These are phyloP conservation scores for Oryza rufipogon DNA, from an alignment of 176 grass and related monocot species.

Conservation along the genomic window DNA sequence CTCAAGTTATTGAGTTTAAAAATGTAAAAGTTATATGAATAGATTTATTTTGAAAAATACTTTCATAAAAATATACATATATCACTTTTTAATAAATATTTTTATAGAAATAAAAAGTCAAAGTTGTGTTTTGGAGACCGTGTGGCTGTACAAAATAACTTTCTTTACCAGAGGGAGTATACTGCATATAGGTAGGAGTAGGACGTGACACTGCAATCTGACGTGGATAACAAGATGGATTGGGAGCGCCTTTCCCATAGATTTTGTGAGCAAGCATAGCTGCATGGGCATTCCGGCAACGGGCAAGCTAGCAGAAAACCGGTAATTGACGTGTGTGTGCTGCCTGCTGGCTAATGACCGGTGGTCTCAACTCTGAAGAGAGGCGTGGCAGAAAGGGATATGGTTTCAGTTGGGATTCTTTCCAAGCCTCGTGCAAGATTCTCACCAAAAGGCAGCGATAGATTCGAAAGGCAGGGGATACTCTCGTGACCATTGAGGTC, in stretches of 20 bases:
- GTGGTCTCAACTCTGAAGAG: not conserved
- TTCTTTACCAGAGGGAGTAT: no score
- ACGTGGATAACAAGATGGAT: constrained; percentile 35
- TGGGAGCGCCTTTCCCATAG: constrained; percentile 3
- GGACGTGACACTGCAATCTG: constrained; percentile 39
- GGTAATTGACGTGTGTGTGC: not conserved
- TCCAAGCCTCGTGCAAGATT: not conserved
- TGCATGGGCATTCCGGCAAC: not conserved
- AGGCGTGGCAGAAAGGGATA: not conserved
- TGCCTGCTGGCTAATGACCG: constrained; percentile 3
- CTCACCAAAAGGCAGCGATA: not conserved
- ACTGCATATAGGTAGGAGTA: constrained; percentile 8
- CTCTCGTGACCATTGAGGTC: no score
- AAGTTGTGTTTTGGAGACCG: no score
- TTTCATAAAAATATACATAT: no score
- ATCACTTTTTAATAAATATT: no score
- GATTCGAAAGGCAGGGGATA: no score
- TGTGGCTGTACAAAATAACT: no score
- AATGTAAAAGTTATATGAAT: no score
- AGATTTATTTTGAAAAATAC: no score
- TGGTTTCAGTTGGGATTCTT: constrained; percentile 12
- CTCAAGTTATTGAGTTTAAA: no score
- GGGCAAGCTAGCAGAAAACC: not conserved
- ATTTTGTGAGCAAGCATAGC: constrained; percentile 7
- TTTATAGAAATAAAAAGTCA: no score